A percentile compares a stretch with the other conserved stretches of the same genome.
Conservation (phyloP, 2,329 filamentous ascomycete genomes). For the Cladophialophora immunda region DNA sequence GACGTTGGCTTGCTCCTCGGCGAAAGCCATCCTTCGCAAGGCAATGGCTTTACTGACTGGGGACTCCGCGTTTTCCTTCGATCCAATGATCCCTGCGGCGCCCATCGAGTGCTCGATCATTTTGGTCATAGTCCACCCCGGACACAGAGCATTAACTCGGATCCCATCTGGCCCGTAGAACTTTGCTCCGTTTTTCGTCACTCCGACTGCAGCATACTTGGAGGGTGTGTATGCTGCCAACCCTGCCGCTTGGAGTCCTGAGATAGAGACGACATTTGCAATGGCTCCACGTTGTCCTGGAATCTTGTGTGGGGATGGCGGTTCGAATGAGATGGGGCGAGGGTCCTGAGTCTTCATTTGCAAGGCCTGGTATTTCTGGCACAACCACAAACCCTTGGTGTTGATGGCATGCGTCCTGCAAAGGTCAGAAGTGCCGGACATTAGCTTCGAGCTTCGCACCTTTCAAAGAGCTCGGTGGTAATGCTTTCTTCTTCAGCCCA, state of each 20-base stretch:
- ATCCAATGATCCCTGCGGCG: slow-evolving; percentile 32
- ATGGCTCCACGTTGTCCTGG: slow-evolving; percentile 34
- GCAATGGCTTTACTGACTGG: slow-evolving; percentile 28
- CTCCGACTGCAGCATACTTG: slow-evolving; percentile 33
- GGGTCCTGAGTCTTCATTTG: slow-evolving; percentile 35
- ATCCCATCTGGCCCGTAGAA: slow-evolving; percentile 35
- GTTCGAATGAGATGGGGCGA: slow-evolving; percentile 23
- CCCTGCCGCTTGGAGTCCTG: slow-evolving; percentile 29
- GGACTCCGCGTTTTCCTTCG: slow-evolving; percentile 34
- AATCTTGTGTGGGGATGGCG: slow-evolving; percentile 21
- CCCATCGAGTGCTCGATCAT: slow-evolving; percentile 35
- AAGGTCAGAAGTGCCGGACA: neutral
- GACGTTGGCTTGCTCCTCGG: slow-evolving; percentile 36
- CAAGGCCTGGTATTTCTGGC: slow-evolving; percentile 34
- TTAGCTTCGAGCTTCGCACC: slow-evolving; percentile 9
- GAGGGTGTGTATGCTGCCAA: slow-evolving; percentile 33
- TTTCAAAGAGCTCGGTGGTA: slow-evolving; percentile 33
- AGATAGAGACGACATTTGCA: slow-evolving; percentile 34
- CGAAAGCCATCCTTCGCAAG: slow-evolving; percentile 32
- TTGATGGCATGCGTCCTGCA: slow-evolving; percentile 32
- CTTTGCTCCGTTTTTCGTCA: slow-evolving; percentile 36
- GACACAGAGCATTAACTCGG: slow-evolving; percentile 36
- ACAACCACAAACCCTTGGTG: slow-evolving; percentile 32
- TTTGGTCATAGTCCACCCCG: slow-evolving; percentile 35
- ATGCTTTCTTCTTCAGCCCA: slow-evolving; percentile 35